Conservation (phyloP, 805 yeast species). For the Suhomyces sp. region DNA sequence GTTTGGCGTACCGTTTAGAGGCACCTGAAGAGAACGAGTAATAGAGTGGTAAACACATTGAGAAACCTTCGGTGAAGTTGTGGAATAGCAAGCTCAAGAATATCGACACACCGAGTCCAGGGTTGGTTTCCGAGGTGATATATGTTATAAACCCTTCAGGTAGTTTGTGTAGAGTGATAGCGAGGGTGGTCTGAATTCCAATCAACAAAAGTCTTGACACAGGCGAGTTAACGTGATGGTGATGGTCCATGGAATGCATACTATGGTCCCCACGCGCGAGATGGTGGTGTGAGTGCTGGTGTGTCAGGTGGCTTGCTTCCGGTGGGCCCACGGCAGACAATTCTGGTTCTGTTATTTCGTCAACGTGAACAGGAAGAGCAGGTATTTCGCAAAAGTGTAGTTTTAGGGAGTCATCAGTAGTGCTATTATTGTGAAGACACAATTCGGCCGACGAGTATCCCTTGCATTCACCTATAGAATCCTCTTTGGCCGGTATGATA, state of each 20-base stretch:
- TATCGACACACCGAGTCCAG: conserved; percentile 68
- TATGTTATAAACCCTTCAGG: conserved; percentile 95
- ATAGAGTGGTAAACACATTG: conserved; percentile 87
- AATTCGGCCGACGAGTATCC: conserved; percentile 46
- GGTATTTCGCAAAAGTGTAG: conserved; percentile 44
- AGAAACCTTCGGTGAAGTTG: conserved; percentile 90
- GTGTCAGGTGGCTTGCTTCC: conserved; percentile 1
- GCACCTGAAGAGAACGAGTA: conserved; percentile 54
- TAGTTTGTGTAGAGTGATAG: conserved; percentile 82
- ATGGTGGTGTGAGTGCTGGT: conserved; percentile 5
- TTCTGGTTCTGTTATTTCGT: neutral
- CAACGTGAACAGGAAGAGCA: conserved; percentile 14
- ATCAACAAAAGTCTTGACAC: conserved; percentile 75
- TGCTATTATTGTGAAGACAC: conserved; percentile 13
- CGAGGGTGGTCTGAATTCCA: conserved; percentile 87
- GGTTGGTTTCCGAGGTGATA: conserved; percentile 67
- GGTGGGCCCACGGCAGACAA: neutral
- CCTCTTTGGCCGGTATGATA: conserved; percentile 19
- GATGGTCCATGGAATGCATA: conserved; percentile 50
- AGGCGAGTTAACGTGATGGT: conserved; percentile 78
- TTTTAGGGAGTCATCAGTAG: conserved; percentile 8
- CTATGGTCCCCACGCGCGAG: conserved; percentile 18
- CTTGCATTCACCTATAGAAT: conserved; percentile 43
- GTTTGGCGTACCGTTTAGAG: conserved; percentile 43
- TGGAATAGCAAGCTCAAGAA: conserved; percentile 84